Conservation (phyloP, 2,329 filamentous ascomycete species). For the Colletotrichum chlorophyti region DNA sequence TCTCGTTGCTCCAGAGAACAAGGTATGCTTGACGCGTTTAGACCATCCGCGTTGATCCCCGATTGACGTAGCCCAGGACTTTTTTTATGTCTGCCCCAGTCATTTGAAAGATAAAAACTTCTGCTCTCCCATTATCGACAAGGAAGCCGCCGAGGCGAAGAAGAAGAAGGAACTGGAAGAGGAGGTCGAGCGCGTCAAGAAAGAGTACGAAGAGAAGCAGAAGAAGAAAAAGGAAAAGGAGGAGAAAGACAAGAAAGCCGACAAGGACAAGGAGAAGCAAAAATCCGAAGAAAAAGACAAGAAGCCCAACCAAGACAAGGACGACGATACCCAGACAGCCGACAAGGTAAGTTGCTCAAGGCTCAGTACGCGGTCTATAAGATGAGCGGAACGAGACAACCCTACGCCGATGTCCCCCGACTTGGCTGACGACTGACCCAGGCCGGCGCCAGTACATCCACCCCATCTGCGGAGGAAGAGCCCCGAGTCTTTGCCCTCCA, state of each 20-base stretch:
- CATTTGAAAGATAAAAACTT: constrained; percentile 88
- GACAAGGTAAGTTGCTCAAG: constrained; percentile 34
- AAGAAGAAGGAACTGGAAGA: constrained; percentile 71
- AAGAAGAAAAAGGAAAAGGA: constrained; percentile 74
- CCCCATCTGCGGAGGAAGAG: constrained; percentile 64
- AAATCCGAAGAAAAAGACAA: constrained; percentile 53
- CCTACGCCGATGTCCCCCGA: no score
- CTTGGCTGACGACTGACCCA: constrained; percentile 38
- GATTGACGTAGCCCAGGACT: no score
- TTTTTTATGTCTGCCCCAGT: constrained; percentile 86
- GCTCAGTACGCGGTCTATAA: no score
- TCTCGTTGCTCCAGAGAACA: constrained; percentile 86
- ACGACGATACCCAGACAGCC: constrained; percentile 29
- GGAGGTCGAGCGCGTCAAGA: constrained; percentile 70
- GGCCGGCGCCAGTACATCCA: constrained; percentile 44
- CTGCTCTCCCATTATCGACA: constrained; percentile 76
- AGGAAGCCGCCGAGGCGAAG: constrained; percentile 68
- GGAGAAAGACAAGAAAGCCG: constrained; percentile 60
- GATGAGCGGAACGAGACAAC: no score
- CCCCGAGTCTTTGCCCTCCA: constrained; percentile 75
- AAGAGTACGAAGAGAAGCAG: constrained; percentile 79
- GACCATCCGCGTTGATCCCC: background rate
- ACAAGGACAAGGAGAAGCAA: constrained; percentile 54
- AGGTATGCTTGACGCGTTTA: constrained; percentile 57
- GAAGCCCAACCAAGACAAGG: constrained; percentile 45